A percentile compares a stretch with the other conserved stretches of the same genome.
These are phyloP conservation scores for Metschnikowia reukaufii DNA, from an alignment of 805 yeast genomes.

Conservation along the genomic window DNA sequence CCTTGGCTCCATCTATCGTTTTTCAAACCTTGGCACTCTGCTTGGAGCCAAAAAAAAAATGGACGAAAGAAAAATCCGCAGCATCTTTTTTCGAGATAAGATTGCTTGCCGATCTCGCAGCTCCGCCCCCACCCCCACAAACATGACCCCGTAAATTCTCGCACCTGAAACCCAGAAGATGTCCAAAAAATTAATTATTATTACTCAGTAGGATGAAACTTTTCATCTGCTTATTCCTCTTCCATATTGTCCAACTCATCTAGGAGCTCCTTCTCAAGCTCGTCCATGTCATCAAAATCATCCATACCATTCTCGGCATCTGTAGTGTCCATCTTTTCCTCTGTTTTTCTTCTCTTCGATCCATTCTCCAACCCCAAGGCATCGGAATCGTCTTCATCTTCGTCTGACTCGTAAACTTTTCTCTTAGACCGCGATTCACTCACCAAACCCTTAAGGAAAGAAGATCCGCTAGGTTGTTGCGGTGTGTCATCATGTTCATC, in stretches of 20 bases:
- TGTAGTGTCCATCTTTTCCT: conserved; percentile 9
- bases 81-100: too few relatives aligned
- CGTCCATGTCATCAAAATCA: conserved; percentile 38
- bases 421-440: conserved; percentile 19
- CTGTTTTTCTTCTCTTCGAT: conserved; percentile 10
- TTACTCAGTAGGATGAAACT: too few relatives aligned
- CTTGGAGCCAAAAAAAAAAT: too few relatives aligned
- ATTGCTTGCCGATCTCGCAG: too few relatives aligned
- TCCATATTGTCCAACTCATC: conserved; percentile 49
- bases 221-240: neutral
- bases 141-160: too few relatives aligned
- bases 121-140: too few relatives aligned
- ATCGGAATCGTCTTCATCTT: conserved; percentile 23
- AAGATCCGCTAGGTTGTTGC: conserved; percentile 14
- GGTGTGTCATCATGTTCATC: conserved; percentile 14
- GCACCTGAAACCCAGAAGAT: too few relatives aligned
- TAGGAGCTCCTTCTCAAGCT: conserved; percentile 50
- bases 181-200: too few relatives aligned
- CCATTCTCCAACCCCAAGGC: neutral
- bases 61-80: too few relatives aligned
- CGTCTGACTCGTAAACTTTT: conserved; percentile 19
- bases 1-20: too few relatives aligned
- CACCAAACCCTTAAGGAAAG: conserved; percentile 30
- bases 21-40: too few relatives aligned
- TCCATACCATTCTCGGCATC: conserved; percentile 14